Base-by-base conservation (phyloP, 1,284 basidiomycete species). In the Schizopora paradoxa region DNA sequence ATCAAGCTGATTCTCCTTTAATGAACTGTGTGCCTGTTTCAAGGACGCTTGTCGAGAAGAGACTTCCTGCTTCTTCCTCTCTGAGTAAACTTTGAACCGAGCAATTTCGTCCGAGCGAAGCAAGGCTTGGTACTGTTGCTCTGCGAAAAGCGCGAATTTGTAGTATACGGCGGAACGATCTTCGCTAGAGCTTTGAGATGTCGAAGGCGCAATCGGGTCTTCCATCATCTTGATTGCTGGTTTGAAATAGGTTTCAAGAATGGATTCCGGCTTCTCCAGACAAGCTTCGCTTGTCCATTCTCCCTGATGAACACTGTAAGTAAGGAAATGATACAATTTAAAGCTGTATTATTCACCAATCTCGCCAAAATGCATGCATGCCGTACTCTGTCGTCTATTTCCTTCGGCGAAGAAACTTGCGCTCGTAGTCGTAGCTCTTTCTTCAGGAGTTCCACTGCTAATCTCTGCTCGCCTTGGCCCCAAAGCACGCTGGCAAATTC, bases 401-500 rank as follows among this genome's bases (percentile, higher is more conserved):
- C 45, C 10, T 42, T 34, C 27, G 48, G 37, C 14, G 43, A 43
- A 16, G 49, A 41, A 16, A 28, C 43, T 26, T 36, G 19, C 13
- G 32, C 54, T 27, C 52, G 56, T 44, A 13, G 55, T 31, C 49
- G 44, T 14, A 77, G 45, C 10, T 85, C 63, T 27, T 71, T 70
- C 44, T 74, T 73, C 46, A 95, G 69, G 47, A 79, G 82, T 54
- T 88, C 77, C 27, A 95, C 83, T 0, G 95, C 94, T 1, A 86
- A 67, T 44, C 81, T 79, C 56, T 91, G 87, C 59, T 98, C 92
- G 28, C 81, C 79, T 56, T 91, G 86, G 4, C 78, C 66, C 92
- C 95, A 98, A 8, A 98, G 73, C 5, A 97, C 91, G 45, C 85
- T 79, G 2, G 94, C 86, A 54, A 91, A 91, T 61, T 97, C 93